Evolutionary conservation across 108 stramenopile species (phyloP), one percentile per base, ranked within the genome.

Genomic region (Pseudonitzschia multiseries): DNA sequence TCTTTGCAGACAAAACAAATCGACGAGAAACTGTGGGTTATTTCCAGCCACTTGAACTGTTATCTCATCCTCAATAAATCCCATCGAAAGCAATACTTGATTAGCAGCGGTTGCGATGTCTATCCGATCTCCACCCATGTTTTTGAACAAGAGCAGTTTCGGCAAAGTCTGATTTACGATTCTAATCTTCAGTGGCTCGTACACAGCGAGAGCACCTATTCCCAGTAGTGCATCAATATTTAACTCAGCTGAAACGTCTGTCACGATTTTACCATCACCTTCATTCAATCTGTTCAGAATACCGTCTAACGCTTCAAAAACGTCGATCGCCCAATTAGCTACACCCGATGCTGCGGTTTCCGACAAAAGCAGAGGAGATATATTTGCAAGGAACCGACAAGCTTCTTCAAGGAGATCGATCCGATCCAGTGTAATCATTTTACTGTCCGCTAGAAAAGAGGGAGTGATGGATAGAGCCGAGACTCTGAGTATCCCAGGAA

Each of bases 1-100:
- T 1, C 85, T 79, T 22, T 83, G 75, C n/a, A 86, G 54, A 36
- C 82, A 86, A 60, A 86, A 89, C 82, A 82, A 85, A 68, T 89
- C 88, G 22, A 81, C 85, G 18, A 86, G 51, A 32, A 86, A 62
- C n/a, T 79, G 72, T 17, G 81, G 82, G 73, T 85, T 84, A 52
- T 83, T 87, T 48, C 87, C 87, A 4, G 81, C 85, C 8, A 79
- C 70, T 65, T 88, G 86, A 12, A 72, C 72, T 10, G 78, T 72
- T 27, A 88, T 74, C 56, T 85, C 84, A 40, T 84, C 84, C 57
- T 83, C 84, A 8, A 69, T 77, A 69, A 89, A 86, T 40, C 84
- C 88, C 29, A 89, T 72, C 4, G 83, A 81, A 46, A 82, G 72
- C 44, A 79, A 75, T n/a, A 83, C 80, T 50, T 86, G 84, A 66